Percentiles rank a stretch among this genome's conserved stretches.
Conservation (phyloP, 2,329 filamentous ascomycete species). For the Zarea fungicola region DNA sequence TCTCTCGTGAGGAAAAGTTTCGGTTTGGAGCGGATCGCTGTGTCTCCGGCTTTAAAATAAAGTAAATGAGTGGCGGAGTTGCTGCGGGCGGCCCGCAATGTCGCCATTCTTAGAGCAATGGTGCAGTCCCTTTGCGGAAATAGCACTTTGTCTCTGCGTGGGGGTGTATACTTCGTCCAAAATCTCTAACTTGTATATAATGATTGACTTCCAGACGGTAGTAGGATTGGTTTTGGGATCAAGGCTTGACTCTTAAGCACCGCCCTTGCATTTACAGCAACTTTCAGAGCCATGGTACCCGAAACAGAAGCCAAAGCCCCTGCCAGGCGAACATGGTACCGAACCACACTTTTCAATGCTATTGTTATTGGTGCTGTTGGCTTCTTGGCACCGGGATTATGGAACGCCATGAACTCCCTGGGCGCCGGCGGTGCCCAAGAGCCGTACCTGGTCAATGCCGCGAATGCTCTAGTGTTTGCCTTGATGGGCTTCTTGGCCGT, state of each 20-base stretch:
- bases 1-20: too few species aligned
- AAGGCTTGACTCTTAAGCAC: neutral
- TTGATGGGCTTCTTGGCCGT: constrained; percentile 42
- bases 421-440: constrained; percentile 47
- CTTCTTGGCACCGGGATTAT: constrained; percentile 45
- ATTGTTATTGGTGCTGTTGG: constrained; percentile 48
- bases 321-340: constrained; percentile 37
- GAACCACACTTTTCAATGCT: constrained; percentile 47
- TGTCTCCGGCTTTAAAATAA: too few species aligned
- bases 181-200: neutral
- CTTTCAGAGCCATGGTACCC: neutral
- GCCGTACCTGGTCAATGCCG: constrained; percentile 45
- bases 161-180: neutral
- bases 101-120: constrained; percentile 9
- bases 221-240: neutral
- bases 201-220: neutral
- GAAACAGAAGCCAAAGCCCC: neutral
- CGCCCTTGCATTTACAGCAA: neutral
- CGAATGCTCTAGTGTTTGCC: constrained; percentile 45
- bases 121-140: neutral
- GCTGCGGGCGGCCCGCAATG: constrained; percentile 12
- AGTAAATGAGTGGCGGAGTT: too few species aligned
- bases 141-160: neutral
- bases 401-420: constrained; percentile 51
- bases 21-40: too few species aligned